A percentile compares a stretch with the other conserved stretches of the same genome.
phyloP scores from a whole-genome alignment of 1,139 yeast species.

The Geotrichum phurueaensis region DNA sequence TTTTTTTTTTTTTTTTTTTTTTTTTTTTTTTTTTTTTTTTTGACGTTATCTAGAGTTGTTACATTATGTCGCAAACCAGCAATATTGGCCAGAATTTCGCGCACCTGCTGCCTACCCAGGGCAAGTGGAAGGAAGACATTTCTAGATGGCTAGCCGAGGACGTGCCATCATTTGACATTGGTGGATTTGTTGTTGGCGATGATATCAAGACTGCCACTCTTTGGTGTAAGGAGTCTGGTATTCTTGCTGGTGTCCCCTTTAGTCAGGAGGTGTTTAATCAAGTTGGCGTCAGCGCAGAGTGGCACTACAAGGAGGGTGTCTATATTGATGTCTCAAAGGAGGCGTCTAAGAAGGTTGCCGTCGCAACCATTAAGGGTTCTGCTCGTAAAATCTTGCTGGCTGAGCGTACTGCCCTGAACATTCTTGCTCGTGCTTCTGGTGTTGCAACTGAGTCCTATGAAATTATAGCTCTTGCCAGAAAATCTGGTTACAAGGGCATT shows the following conservation, averaged over 20 bases:
- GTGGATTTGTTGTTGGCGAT: conserved; percentile 90
- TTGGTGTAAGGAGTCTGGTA: conserved; percentile 74
- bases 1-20: neutral
- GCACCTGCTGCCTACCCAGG: conserved; percentile 64
- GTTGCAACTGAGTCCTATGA: conserved; percentile 68
- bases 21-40: neutral
- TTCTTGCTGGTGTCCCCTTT: conserved; percentile 85
- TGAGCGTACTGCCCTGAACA: conserved; percentile 80
- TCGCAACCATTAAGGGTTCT: conserved; percentile 74
- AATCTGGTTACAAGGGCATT: conserved; percentile 69
- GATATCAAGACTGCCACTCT: conserved; percentile 65
- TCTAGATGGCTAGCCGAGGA: conserved; percentile 77
- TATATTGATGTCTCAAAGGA: conserved; percentile 44
- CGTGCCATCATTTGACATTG: conserved; percentile 89
- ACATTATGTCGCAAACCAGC: neutral
- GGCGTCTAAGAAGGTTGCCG: conserved; percentile 54
- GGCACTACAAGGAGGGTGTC: conserved; percentile 70
- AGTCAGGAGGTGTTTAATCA: conserved; percentile 80
- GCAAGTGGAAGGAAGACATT: conserved; percentile 74
- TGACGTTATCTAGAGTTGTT: neutral
- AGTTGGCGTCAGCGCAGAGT: conserved; percentile 61
- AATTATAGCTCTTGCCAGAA: conserved; percentile 56
- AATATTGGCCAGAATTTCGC: conserved; percentile 38
- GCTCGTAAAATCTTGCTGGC: conserved; percentile 73
- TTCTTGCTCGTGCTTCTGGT: conserved; percentile 80